Base-by-base conservation (phyloP, 1,139 yeast species). In the Spathaspora sp. region DNA sequence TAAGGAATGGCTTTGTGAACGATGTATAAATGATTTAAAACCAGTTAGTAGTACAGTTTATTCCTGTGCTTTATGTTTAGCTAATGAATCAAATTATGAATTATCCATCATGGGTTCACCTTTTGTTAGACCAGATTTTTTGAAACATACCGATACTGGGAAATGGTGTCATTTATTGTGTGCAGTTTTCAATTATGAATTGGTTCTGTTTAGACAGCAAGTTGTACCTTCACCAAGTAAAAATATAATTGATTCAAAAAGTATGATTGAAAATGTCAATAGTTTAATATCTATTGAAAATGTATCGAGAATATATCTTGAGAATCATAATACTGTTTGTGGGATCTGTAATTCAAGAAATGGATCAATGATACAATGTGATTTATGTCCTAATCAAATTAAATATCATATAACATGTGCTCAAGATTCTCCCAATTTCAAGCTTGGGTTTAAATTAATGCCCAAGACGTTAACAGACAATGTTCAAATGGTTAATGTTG, bases 121-220 rank as follows among this genome's bases (percentile, higher is more conserved):
- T 1, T 50, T 59, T 38, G 72, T 76, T 0, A 68, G 68, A 27
- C 84, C 87, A 0, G 93, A 86, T 53, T 89, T 82, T 38, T 64
- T 90, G 55, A 88, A 87, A 56, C 77, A 89, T n/a, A 82, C 95
- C 0, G 81, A 77, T 34, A 56, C 67, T 29, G 87, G 89, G 2
- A 73, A 74, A 48, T 91, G 98, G 98, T 84, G 86, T 36, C 98
- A 91, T 67, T 70, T 86, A 6, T 54, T 81, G 4, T 91, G 99
- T 65, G 86, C 95, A 0, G 48, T 88, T 0, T 84, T 84, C 61
- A 70, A 58, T 45, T 51, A 60, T 44, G 52, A 61, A 9, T 41
- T 50, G 6, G 58, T 69, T 8, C 37, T 42, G 25, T 45, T 42
- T 23, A 20, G 39, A 9, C 27, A 27, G 18, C 42, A 31, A 25